Evolutionary conservation across 768 basidiomycete species (phyloP).

Genomic region (Tricholoma flavovirens): DNA sequence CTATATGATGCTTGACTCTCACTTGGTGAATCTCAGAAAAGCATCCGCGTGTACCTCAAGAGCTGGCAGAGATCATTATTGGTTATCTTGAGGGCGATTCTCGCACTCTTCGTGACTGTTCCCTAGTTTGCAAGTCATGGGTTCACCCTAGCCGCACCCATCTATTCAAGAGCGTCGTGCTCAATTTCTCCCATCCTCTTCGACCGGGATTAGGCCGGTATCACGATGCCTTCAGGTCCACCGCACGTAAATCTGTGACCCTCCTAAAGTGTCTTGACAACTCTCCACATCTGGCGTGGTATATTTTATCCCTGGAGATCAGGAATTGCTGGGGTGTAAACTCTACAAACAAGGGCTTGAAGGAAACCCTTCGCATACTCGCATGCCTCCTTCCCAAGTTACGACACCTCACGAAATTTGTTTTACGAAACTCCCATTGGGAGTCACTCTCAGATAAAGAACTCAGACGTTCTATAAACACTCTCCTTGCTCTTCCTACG

Average conservation of each 20-base stretch:
- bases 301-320: neutral
- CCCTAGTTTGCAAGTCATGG: constrained; percentile 1
- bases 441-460: neutral
- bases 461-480: neutral
- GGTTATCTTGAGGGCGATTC: neutral
- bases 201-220: neutral
- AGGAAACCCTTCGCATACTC: neutral
- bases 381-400: neutral
- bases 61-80: neutral
- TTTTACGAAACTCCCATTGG: neutral
- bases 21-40: neutral
- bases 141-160: neutral
- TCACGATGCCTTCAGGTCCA: neutral
- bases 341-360: neutral
- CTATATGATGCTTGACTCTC: neutral
- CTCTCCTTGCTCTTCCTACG: neutral
- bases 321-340: neutral
- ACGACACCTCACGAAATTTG: neutral
- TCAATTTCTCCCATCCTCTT: neutral
- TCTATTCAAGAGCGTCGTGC: neutral
- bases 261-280: neutral
- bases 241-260: neutral
- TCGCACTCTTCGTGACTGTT: neutral
- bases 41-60: neutral
- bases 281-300: neutral